Conservation (phyloP, 1,139 yeast genomes). For the Suhomyces coccinellae region DNA sequence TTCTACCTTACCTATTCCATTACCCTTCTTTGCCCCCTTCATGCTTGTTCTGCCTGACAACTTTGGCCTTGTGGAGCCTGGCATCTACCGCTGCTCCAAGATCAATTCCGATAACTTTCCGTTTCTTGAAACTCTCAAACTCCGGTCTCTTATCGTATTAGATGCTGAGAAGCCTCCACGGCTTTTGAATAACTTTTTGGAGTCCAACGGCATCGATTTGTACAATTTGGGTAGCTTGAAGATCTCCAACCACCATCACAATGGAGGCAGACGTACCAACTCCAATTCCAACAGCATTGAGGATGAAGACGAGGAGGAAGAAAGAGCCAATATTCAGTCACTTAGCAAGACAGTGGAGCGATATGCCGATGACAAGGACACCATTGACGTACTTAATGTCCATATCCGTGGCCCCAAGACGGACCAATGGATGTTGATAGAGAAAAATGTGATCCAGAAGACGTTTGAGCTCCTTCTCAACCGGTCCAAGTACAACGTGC, state of each 20-base stretch:
- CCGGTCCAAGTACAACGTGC: conserved; percentile 61
- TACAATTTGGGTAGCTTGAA: conserved; percentile 49
- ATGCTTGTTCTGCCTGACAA: conserved; percentile 82
- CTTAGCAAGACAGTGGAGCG: conserved; percentile 6
- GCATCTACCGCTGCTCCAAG: conserved; percentile 60
- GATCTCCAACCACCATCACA: conserved; percentile 42
- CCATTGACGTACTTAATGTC: conserved; percentile 20
- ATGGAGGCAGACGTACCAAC: conserved; percentile 5
- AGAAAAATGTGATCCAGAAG: conserved; percentile 53
- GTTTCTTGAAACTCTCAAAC: conserved; percentile 61
- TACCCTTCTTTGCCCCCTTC: neutral
- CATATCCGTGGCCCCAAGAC: conserved; percentile 27
- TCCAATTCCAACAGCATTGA: conserved; percentile 11
- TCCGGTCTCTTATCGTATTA: conserved; percentile 58
- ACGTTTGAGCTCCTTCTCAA: conserved; percentile 65
- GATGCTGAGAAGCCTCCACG: conserved; percentile 76
- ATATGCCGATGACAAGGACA: conserved; percentile 8
- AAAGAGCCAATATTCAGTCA: conserved; percentile 10
- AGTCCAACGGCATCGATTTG: conserved; percentile 43
- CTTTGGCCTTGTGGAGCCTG: conserved; percentile 75
- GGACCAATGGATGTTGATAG: conserved; percentile 74
- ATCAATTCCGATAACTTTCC: conserved; percentile 59
- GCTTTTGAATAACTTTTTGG: conserved; percentile 47
- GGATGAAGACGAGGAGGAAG: conserved; percentile 22
- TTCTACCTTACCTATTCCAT: no score